A percentile compares a stretch with the other conserved stretches of the same genome.
These are phyloP conservation scores for Heterobasidion occidentale DNA, from an alignment of 1,284 basidiomycete genomes.

Conservation along the genomic window DNA sequence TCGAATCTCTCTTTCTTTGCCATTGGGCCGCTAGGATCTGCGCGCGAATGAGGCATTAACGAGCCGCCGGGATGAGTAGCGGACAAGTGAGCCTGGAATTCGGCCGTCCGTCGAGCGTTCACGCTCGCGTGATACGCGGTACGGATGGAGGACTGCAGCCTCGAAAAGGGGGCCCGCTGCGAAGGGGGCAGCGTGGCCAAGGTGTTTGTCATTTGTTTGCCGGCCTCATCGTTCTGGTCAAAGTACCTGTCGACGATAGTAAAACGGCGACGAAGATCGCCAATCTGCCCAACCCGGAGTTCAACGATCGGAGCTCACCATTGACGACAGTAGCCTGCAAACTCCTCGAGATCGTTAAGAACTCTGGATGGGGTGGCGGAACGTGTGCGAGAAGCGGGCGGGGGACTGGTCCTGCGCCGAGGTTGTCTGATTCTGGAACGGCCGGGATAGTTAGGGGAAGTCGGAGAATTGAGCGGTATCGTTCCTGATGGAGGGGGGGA, in stretches of 20 bases:
- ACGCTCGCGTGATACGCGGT: constrained; percentile 69
- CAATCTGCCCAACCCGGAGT: background rate
- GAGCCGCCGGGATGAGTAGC: constrained; percentile 69
- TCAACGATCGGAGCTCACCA: constrained; percentile 41
- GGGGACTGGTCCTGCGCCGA: constrained; percentile 47
- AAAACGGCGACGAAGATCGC: too few relatives aligned
- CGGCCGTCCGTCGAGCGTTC: constrained; percentile 59
- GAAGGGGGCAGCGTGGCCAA: constrained; percentile 67
- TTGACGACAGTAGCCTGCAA: constrained; percentile 63
- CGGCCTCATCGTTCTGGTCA: constrained; percentile 65
- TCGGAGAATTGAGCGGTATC: constrained; percentile 36
- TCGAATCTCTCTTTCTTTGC: constrained; percentile 72
- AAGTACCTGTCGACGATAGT: constrained; percentile 50
- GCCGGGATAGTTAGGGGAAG: constrained; percentile 47
- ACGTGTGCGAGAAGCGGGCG: constrained; percentile 44
- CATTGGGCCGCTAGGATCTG: constrained; percentile 45
- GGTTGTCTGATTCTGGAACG: constrained; percentile 33
- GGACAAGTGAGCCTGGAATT: constrained; percentile 68
- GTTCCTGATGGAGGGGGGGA: constrained; percentile 40
- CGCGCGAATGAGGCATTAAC: constrained; percentile 58
- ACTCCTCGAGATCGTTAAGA: constrained; percentile 58
- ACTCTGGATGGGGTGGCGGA: constrained; percentile 57
- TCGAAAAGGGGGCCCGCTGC: constrained; percentile 69
- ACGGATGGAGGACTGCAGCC: constrained; percentile 69
- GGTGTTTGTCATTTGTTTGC: constrained; percentile 70